Base-by-base conservation (phyloP, 768 basidiomycete genomes). In the Trametes sanguinea region DNA sequence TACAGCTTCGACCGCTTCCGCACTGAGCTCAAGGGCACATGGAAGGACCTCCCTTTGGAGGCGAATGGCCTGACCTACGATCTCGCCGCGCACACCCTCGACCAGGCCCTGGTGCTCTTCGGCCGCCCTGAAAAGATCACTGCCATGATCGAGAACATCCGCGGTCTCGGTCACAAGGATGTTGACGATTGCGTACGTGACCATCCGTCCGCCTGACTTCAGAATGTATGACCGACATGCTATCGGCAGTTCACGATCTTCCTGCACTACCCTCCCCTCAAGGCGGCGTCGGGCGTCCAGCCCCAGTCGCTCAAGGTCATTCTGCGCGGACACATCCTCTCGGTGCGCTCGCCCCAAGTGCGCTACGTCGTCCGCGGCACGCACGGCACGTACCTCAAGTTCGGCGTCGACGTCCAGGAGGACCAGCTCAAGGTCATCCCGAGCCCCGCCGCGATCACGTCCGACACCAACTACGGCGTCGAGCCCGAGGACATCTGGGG, bases 371-470 rank as follows among this genome's bases (percentile, higher is more conserved):
- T 93, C 62, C 85, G 88, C 55, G 91, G 92, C 44, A 85, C 85
- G 27, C 80, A 81, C 62, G 92, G 90, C 30, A 83, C 85, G 2
- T 94, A 82, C 74, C 77, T 81, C 60, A 95, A 96, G 74, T 83
- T 80, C 68, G 92, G 92, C 5, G 72, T 91, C 22, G 92, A 94
- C 72, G 75, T 85, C 2, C 92, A 95, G 70, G 93, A 94, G 74
- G 85, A 85, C 54, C 87, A 90, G 65, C 81, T 93, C 52, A 86
- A 85, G 69, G 78, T 72, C 10, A 83, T 86, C 52, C 68, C 80
- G 8, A 73, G 76, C 4, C 83, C 84, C 29, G 72, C 68, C 14
- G 77, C 73, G 10, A 83, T 71, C 47, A 56, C 84, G 43, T 70
- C 81, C 63, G 76, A 77, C 47, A 62, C 74, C 4, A 70, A 71